A percentile compares a stretch with the other conserved stretches of the same genome.
These are phyloP conservation scores for Alternaria sp. DNA, from an alignment of 2,329 filamentous ascomycete species.

Conservation along the genomic window DNA sequence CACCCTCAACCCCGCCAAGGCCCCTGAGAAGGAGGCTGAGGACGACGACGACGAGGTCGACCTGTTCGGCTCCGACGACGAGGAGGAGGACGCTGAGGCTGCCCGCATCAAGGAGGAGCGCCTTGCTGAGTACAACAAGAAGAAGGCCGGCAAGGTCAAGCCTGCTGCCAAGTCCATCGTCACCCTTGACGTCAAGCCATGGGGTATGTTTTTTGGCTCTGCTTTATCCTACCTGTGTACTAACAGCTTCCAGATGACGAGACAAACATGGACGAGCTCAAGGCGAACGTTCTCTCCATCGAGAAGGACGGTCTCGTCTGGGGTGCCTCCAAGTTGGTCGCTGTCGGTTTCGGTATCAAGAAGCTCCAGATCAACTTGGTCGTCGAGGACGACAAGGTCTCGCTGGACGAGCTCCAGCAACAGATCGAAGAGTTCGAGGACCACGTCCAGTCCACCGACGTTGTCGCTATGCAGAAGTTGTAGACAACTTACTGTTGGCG, in stretches of 20 bases:
- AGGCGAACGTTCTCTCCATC: constrained; percentile 81
- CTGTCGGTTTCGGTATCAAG: constrained; percentile 97
- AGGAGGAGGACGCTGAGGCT: constrained; percentile 74
- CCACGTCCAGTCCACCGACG: constrained; percentile 92
- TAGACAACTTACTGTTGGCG: constrained; percentile 33
- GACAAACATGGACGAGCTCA: constrained; percentile 86
- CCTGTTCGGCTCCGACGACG: constrained; percentile 91
- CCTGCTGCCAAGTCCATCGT: constrained; percentile 93
- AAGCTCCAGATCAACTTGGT: constrained; percentile 99
- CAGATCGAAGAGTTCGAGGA: constrained; percentile 89
- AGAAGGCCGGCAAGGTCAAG: constrained; percentile 96
- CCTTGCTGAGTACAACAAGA: constrained; percentile 91
- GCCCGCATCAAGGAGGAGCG: constrained; percentile 85
- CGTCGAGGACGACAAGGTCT: constrained; percentile 96
- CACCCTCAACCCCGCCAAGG: constrained; percentile 85
- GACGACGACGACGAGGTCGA: constrained; percentile 79
- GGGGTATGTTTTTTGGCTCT: constrained; percentile 72
- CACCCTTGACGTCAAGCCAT: constrained; percentile 96
- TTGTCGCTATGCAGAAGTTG: constrained; percentile 68
- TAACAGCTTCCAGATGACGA: constrained; percentile 73
- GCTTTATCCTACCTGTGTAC: neutral
- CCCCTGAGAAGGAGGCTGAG: constrained; percentile 69
- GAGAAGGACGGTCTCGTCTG: constrained; percentile 94
- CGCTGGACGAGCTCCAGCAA: constrained; percentile 84
- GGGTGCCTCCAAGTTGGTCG: constrained; percentile 88